These are phyloP conservation scores for Prunus dulcis DNA, from an alignment of 306 rosid genomes.

Conservation along the genomic window DNA sequence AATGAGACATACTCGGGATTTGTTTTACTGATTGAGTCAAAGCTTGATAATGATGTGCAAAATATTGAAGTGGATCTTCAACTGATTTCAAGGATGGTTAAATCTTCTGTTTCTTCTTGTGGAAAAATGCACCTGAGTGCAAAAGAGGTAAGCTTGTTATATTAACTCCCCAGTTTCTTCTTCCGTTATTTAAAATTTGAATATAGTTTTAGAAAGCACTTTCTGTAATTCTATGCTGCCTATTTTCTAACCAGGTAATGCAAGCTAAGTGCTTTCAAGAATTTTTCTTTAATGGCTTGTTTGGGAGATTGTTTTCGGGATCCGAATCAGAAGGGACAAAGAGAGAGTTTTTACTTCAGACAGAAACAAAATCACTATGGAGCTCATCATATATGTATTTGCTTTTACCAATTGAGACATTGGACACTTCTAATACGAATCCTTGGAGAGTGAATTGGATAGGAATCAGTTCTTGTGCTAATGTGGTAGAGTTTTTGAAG, in stretches of 20 bases:
- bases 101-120: constrained; percentile 57
- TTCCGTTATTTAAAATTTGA: background rate
- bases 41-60: constrained; percentile 82
- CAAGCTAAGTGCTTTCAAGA: constrained; percentile 84
- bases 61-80: constrained; percentile 62
- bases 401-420: constrained; percentile 64
- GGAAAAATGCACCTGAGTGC: constrained; percentile 62
- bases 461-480: constrained; percentile 60
- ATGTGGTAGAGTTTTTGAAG: constrained; percentile 53
- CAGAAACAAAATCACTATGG: constrained; percentile 55
- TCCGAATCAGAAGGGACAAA: constrained; percentile 32
- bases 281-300: constrained; percentile 73
- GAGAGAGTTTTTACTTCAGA: constrained; percentile 59
- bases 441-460: constrained; percentile 65
- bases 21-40: constrained; percentile 65
- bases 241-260: constrained; percentile 43
- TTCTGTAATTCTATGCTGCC: constrained; percentile 17
- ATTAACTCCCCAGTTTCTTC: background rate
- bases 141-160: constrained; percentile 48
- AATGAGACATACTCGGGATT: constrained; percentile 58
- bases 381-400: constrained; percentile 48
- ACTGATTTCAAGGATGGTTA: constrained; percentile 65
- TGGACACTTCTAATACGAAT: constrained; percentile 20
- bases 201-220: constrained; percentile 10
- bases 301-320: constrained; percentile 54